phyloP scores from a whole-genome alignment of 2,329 filamentous ascomycete genomes.

The Macrophomina phaseolina region DNA sequence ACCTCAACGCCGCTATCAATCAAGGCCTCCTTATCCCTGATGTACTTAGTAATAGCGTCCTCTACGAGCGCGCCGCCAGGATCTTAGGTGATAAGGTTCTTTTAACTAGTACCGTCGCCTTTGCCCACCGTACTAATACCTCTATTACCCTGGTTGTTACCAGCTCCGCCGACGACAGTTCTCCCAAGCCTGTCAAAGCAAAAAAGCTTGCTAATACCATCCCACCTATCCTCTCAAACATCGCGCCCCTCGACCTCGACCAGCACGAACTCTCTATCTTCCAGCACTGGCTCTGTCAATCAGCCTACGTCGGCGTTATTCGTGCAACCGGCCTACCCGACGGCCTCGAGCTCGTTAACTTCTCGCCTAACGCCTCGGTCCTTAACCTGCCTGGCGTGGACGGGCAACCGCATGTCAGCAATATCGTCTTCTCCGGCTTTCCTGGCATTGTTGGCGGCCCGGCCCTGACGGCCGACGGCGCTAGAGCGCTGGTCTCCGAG shows the following conservation, averaged over 20 bases:
- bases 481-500: background rate
- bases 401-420: background rate
- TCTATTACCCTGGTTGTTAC: slow-evolving; percentile 29
- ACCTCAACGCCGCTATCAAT: slow-evolving; percentile 29
- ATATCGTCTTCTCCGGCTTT: slow-evolving; percentile 27
- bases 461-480: background rate
- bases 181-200: slow-evolving; percentile 41
- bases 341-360: slow-evolving; percentile 36
- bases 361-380: slow-evolving; percentile 36
- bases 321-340: slow-evolving; percentile 47
- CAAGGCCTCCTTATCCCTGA: background rate
- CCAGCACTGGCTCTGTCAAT: slow-evolving; percentile 43
- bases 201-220: slow-evolving; percentile 52
- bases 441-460: slow-evolving; percentile 30
- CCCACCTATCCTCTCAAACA: slow-evolving; percentile 40
- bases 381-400: slow-evolving; percentile 33
- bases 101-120: slow-evolving; percentile 28
- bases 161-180: slow-evolving; percentile 25
- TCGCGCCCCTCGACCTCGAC: slow-evolving; percentile 57
- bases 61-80: slow-evolving; percentile 29
- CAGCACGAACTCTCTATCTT: slow-evolving; percentile 49
- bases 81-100: slow-evolving; percentile 29
- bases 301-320: slow-evolving; percentile 49
- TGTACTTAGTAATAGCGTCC: slow-evolving; percentile 34
- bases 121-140: background rate